Percentiles rank a stretch among this genome's conserved stretches.
Conservation (phyloP, 169 alveolate genomes). For the Cryptosporidium canis region DNA sequence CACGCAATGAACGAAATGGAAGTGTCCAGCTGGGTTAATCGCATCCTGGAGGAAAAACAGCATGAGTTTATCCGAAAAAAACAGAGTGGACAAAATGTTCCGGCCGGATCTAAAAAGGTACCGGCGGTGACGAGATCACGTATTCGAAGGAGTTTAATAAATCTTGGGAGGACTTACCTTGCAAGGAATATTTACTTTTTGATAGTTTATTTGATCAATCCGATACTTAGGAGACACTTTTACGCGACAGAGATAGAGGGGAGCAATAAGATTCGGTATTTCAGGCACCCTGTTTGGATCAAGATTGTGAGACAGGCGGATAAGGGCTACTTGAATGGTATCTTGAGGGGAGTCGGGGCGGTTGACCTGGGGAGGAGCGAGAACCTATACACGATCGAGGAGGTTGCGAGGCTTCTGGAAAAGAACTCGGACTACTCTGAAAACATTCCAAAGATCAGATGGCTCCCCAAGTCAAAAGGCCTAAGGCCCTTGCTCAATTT, state of each 20-base stretch:
- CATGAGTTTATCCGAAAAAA: background rate
- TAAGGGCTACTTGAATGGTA: conserved; percentile 1
- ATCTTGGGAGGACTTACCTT: conserved; percentile 6
- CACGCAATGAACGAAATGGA: conserved; percentile 46
- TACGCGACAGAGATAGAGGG: conserved; percentile 63
- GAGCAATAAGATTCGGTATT: conserved; percentile 39
- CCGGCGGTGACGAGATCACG: background rate
- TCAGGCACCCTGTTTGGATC: conserved; percentile 57
- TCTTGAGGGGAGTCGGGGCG: background rate
- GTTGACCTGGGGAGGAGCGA: background rate
- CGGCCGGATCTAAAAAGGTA: background rate
- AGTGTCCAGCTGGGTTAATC: conserved; percentile 49
- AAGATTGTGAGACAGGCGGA: conserved; percentile 66
- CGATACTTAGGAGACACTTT: conserved; percentile 61
- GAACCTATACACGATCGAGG: background rate
- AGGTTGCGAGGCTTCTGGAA: background rate
- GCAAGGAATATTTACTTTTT: conserved; percentile 65
- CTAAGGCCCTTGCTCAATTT: conserved; percentile 51
- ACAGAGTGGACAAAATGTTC: background rate
- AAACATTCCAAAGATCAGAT: conserved; percentile 52
- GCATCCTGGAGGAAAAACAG: background rate
- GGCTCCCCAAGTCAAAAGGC: conserved; percentile 61
- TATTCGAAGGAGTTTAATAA: background rate
- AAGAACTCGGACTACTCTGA: background rate
- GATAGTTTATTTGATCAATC: conserved; percentile 14